These are phyloP conservation scores for Trichosporon ovoides DNA, from an alignment of 1,284 basidiomycete genomes.

Conservation along the genomic window DNA sequence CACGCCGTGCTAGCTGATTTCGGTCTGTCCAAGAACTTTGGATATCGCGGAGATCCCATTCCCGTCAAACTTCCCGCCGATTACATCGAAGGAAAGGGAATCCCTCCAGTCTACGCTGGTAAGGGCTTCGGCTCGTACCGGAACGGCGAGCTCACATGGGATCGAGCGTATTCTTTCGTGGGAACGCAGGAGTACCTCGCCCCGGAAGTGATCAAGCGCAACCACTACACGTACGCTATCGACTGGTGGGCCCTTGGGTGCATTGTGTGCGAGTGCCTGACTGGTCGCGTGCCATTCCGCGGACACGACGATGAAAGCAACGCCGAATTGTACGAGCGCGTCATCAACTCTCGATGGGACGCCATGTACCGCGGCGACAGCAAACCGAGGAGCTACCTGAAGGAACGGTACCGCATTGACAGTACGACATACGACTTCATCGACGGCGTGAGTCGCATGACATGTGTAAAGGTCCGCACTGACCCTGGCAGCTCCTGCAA, in stretches of 20 bases:
- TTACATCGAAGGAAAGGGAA: conserved; percentile 23
- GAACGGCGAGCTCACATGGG: conserved; percentile 22
- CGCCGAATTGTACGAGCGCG: conserved; percentile 21
- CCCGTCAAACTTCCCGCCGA: conserved; percentile 26
- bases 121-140: conserved; percentile 24
- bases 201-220: conserved; percentile 85
- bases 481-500: conserved; percentile 67
- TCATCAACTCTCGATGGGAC: conserved; percentile 36
- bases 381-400: conserved; percentile 13
- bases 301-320: conserved; percentile 21
- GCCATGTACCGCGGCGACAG: conserved; percentile 27
- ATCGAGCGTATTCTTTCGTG: conserved; percentile 27
- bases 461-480: conserved; percentile 9
- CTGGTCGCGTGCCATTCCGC: conserved; percentile 39
- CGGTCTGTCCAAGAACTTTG: conserved; percentile 54
- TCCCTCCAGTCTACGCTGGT: conserved; percentile 17
- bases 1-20: conserved; percentile 96
- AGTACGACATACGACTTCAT: conserved; percentile 91
- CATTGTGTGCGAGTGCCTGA: conserved; percentile 85
- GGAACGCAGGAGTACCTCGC: conserved; percentile 82
- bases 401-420: conserved; percentile 59
- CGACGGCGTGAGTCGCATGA: conserved; percentile 55
- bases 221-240: conserved; percentile 87
- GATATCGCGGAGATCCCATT: conserved; percentile 38
- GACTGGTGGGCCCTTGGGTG: conserved; percentile 99